These are phyloP conservation scores for Candida schatavii DNA, from an alignment of 805 yeast species.

Conservation along the genomic window DNA sequence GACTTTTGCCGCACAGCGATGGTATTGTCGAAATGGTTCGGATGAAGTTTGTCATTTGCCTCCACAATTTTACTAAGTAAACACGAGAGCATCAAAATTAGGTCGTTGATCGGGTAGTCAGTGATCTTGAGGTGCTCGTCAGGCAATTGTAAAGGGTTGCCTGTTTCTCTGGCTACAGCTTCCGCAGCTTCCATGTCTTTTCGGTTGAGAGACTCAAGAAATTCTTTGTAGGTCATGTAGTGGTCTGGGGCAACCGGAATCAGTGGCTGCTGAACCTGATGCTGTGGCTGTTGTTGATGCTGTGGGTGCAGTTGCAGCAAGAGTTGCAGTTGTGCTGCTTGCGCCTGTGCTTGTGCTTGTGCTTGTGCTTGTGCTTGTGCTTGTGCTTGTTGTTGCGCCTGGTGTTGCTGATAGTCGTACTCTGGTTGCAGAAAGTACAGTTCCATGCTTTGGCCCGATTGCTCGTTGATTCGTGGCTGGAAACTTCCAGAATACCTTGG, in stretches of 20 bases:
- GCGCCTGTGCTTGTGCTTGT: slow-evolving; percentile 1
- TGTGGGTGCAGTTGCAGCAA: neutral
- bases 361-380: slow-evolving; percentile 5
- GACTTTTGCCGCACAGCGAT: slow-evolving; percentile 37
- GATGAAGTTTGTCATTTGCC: slow-evolving; percentile 82
- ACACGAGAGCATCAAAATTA: slow-evolving; percentile 81
- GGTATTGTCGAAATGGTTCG: slow-evolving; percentile 56
- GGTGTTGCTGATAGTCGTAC: slow-evolving; percentile 14
- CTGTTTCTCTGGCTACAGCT: slow-evolving; percentile 4
- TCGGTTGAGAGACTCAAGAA: slow-evolving; percentile 26
- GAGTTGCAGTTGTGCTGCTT: slow-evolving; percentile 1
- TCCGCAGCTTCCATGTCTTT: slow-evolving; percentile 10
- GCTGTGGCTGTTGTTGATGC: slow-evolving; percentile 6
- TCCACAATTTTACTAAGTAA: slow-evolving; percentile 82
- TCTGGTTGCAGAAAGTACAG: slow-evolving; percentile 6
- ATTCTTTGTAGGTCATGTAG: slow-evolving; percentile 43
- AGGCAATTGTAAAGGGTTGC: slow-evolving; percentile 14
- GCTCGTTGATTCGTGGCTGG: neutral
- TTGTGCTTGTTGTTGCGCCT: slow-evolving; percentile 6
- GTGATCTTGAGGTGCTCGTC: slow-evolving; percentile 71
- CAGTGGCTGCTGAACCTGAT: slow-evolving; percentile 4
- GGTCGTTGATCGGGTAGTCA: slow-evolving; percentile 75
- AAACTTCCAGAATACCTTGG: neutral
- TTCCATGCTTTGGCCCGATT: neutral
- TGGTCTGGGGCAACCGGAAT: slow-evolving; percentile 32